Evolutionary conservation across 2,329 filamentous ascomycete genomes (phyloP), one percentile per base, ranked within the genome.

Genomic region (Sporothrix mexicana): DNA sequence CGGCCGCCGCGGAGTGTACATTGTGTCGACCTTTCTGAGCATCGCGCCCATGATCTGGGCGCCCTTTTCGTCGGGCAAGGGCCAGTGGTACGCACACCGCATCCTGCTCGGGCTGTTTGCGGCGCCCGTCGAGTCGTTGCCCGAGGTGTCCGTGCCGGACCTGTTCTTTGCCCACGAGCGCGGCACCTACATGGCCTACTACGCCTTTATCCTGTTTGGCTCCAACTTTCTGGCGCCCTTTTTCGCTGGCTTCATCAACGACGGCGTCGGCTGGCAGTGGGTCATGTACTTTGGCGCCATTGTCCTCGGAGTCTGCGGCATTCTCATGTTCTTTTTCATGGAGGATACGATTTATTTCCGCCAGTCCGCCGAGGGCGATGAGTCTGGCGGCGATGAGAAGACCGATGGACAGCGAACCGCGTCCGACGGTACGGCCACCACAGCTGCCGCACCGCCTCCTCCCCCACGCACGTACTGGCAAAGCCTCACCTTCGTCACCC

Each of bases 261-360:
- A 86, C 57, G 81, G 81, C 1, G 81, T 82, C 73, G 84, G 85
- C 2, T 88, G 85, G 85, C 74, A 82, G 70, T 88, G 85, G 84
- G 82, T 83, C n/a, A 80, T 85, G 79, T 84, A 86, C 76, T 88
- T 86, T 82, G 85, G 84, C 49, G 85, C 87, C 3, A 88, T 90
- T 30, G 83, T 90, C 75, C 78, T 80, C 3, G 86, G 79, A 0
- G 78, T 85, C 1, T 82, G 80, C 10, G 85, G 86, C 53, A 76
- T 89, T n/a, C 82, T 88, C 74, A 79, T 86, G 1, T 88, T 88
- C 80, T 86, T 90, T 76, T 85, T 86, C 77, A 85, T 89, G 82
- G 88, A 90, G 78, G 88, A 90, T 78, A 89, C 88, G 4, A 89
- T 87, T 77, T 88, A 85, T 77, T 79, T 81, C 69, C 83, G 85